A percentile compares a stretch with the other conserved stretches of the same genome.
Evolutionary conservation across 2,329 filamentous ascomycete genomes (phyloP).

Genomic region (Fusarium keratoplasticum): DNA sequence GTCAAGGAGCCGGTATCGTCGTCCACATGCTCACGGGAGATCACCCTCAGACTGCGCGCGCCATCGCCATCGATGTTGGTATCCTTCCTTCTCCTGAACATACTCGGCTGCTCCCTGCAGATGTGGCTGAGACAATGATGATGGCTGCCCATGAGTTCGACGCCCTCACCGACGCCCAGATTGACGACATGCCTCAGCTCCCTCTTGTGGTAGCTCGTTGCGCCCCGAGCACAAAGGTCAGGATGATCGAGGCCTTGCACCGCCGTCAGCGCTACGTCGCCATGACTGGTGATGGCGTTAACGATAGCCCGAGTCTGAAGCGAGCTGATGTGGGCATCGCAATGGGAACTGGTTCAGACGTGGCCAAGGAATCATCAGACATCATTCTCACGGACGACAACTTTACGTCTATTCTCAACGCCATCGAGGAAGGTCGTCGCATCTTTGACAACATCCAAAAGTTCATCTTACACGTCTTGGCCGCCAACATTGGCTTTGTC

Average conservation of each 20-base stretch:
- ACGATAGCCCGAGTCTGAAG: constrained; percentile 76
- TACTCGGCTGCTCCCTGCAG: constrained; percentile 53
- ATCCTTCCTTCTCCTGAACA: constrained; percentile 63
- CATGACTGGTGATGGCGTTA: constrained; percentile 79
- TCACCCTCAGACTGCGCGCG: constrained; percentile 69
- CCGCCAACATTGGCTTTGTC: constrained; percentile 76
- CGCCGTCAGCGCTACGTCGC: constrained; percentile 71
- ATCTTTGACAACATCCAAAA: constrained; percentile 80
- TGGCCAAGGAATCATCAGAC: constrained; percentile 72
- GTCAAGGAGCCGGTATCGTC: constrained; percentile 68
- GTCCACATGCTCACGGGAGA: constrained; percentile 76
- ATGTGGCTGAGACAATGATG: constrained; percentile 66
- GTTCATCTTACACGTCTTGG: constrained; percentile 74
- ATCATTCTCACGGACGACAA: constrained; percentile 79
- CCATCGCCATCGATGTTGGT: constrained; percentile 70
- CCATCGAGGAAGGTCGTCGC: constrained; percentile 72
- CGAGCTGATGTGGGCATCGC: constrained; percentile 76
- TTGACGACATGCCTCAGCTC: constrained; percentile 70
- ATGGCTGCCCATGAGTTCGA: constrained; percentile 75
- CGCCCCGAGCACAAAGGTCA: constrained; percentile 76
- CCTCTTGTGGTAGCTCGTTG: constrained; percentile 77
- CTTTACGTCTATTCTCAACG: constrained; percentile 60
- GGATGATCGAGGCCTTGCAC: constrained; percentile 80
- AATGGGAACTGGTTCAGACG: constrained; percentile 77
- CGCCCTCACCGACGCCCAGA: constrained; percentile 68